phyloP scores from a whole-genome alignment of 768 basidiomycete species.

The Phaeotremella fagi region DNA sequence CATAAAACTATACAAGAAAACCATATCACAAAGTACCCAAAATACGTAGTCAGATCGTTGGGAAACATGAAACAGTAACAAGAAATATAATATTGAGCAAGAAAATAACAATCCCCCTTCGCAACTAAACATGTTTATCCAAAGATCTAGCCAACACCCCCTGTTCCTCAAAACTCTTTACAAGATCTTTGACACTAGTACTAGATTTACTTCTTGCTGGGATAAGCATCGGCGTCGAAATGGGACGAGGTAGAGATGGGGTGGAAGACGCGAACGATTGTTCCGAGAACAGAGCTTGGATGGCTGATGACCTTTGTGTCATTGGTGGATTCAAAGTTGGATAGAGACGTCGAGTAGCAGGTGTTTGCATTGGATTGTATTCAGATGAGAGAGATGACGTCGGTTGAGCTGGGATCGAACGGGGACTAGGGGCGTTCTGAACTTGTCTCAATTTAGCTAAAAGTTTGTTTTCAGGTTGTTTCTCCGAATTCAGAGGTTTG shows the following conservation, averaged over 20 bases:
- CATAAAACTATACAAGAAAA: too few relatives aligned
- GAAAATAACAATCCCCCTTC: background rate
- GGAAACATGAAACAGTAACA: background rate
- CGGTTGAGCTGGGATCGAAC: background rate
- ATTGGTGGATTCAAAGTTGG: constrained; percentile 22
- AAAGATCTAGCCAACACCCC: constrained; percentile 12
- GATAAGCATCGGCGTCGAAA: background rate
- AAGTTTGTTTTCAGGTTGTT: background rate
- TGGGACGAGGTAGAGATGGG: background rate
- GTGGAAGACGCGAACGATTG: constrained; percentile 8
- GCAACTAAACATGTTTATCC: background rate
- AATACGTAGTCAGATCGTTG: too few relatives aligned
- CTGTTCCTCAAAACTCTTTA: constrained; percentile 26
- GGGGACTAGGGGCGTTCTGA: background rate
- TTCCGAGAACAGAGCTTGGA: constrained; percentile 26
- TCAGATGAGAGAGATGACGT: background rate
- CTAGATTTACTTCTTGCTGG: constrained; percentile 1
- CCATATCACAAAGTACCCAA: too few relatives aligned
- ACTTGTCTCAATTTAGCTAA: background rate
- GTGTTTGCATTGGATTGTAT: background rate
- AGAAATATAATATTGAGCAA: background rate
- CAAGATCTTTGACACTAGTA: constrained; percentile 30
- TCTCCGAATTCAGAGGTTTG: background rate
- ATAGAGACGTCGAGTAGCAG: constrained; percentile 13
- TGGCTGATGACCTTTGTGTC: constrained; percentile 27